A percentile compares a stretch with the other conserved stretches of the same genome.
phyloP scores from a whole-genome alignment of 225 moss, liverwort and hornwort species.

The Marchantia polymorpha region DNA sequence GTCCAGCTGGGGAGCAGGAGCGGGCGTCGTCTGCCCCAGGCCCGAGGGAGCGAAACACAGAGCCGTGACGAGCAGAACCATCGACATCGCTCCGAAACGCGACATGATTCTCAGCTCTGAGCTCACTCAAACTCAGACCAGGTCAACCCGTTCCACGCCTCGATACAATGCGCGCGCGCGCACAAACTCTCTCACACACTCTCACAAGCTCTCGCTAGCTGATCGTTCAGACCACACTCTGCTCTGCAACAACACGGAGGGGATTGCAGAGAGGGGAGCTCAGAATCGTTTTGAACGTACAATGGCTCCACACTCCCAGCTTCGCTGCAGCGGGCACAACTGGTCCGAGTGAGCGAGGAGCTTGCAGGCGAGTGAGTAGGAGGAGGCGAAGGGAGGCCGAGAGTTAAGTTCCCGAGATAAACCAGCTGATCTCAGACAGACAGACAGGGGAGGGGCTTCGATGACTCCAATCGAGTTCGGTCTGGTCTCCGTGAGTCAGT shows the following conservation, averaged over 20 bases:
- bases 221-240: neutral
- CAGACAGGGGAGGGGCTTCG: neutral
- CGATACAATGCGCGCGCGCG: no score
- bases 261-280: neutral
- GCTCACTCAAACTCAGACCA: neutral
- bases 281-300: neutral
- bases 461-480: slow-evolving; percentile 3
- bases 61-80: neutral
- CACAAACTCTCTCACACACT: no score
- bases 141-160: neutral
- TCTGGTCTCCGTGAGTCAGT: neutral
- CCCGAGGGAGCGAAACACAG: neutral
- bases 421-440: neutral
- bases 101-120: slow-evolving; percentile 1
- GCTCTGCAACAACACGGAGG: neutral
- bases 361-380: neutral
- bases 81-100: neutral
- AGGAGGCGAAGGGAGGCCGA: neutral
- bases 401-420: neutral
- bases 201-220: neutral
- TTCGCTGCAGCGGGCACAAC: neutral
- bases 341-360: neutral
- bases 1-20: slow-evolving; percentile 9
- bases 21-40: neutral
- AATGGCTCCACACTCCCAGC: neutral